Evolutionary conservation across 2,329 filamentous ascomycete species (phyloP), one percentile per base, ranked within the genome.

Genomic region (Penicillium sp.): DNA sequence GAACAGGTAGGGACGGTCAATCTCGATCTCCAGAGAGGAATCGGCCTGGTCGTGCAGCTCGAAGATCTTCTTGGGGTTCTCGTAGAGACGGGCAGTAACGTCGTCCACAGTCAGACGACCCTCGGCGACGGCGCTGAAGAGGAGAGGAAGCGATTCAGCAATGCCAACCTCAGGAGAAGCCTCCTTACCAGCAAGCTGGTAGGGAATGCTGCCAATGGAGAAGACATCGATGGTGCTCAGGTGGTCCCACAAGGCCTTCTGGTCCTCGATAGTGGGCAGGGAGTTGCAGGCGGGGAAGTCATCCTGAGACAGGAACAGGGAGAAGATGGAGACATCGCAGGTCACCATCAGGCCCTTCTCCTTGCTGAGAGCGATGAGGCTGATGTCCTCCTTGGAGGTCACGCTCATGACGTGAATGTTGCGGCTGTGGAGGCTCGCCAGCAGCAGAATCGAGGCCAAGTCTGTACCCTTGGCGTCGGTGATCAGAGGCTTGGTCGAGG

Each of bases 391-490:
- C 79, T 88, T 90, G 62, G 87, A 89, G n/a, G 88, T 91, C 39
- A 93, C 88, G 53, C 88, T 91, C 54, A 89, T 91, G 66, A 93
- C 89, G 71, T 93, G 90, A 62, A 93, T 88, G 70, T 89, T 90
- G 65, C 90, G 84, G 78, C 81, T 90, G 77, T 93, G 90, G 42
- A 93, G 84, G 71, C 89, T 92, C 38, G 90, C 90, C 63, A 93
- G 82, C 50, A 93, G 81, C 49, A 93, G 81, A 64, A 93, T 89
- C 0, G 90, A 92, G n/a, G 90, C 90, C 60, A 93, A 83, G 70
- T 93, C 90, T 1, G 89, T 91, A 57, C 88, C 86, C 80, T 91
- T 91, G 54, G 90, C 90, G 76, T 93, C 90, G 0, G 90, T 93
- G 69, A 93, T 82, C 68, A 93, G 90, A 52, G 90, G 89, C 80